Evolutionary conservation across 2,329 filamentous ascomycete species (phyloP).

Genomic region (Myriangium duriaei): DNA sequence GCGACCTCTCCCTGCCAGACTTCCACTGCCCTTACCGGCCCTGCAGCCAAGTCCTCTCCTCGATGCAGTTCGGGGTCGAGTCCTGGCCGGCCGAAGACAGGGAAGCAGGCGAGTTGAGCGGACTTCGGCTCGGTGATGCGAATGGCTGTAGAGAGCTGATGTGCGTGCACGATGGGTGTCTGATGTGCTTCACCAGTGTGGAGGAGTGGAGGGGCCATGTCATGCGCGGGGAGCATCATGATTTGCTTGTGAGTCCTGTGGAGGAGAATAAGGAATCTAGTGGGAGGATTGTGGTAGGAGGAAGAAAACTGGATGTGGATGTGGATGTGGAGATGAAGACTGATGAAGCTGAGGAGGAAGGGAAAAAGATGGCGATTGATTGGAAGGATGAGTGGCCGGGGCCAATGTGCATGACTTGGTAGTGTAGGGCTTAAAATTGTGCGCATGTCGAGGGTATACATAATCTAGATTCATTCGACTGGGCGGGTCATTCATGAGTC

Average conservation of each 20-base stretch:
- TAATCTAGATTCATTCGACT: constrained; percentile 2
- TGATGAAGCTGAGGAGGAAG: constrained; percentile 1
- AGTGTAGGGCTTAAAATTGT: neutral
- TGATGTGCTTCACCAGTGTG: constrained; percentile 13
- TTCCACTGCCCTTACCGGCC: constrained; percentile 4
- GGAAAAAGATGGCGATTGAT: neutral
- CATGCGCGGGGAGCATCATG: constrained; percentile 16
- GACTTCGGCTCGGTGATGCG: neutral
- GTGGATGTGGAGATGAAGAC: neutral
- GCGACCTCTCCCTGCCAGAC: neutral
- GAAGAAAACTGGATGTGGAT: too few species aligned
- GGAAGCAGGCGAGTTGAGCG: neutral
- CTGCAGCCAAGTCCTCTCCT: constrained; percentile 1
- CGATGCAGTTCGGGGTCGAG: constrained; percentile 1
- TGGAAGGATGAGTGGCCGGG: too few species aligned
- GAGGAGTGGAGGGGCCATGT: constrained; percentile 18
- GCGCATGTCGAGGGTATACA: constrained; percentile 3
- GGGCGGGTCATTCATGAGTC: neutral
- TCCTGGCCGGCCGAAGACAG: neutral
- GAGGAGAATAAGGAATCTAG: neutral
- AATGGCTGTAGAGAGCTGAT: neutral
- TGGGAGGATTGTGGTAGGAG: constrained; percentile 3
- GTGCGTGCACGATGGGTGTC: constrained; percentile 18
- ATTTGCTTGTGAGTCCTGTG: constrained; percentile 13
- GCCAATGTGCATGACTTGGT: too few species aligned